Evolutionary conservation across 805 yeast species (phyloP), one percentile per base, ranked within the genome.

Genomic region (Yarrowia sp.): DNA sequence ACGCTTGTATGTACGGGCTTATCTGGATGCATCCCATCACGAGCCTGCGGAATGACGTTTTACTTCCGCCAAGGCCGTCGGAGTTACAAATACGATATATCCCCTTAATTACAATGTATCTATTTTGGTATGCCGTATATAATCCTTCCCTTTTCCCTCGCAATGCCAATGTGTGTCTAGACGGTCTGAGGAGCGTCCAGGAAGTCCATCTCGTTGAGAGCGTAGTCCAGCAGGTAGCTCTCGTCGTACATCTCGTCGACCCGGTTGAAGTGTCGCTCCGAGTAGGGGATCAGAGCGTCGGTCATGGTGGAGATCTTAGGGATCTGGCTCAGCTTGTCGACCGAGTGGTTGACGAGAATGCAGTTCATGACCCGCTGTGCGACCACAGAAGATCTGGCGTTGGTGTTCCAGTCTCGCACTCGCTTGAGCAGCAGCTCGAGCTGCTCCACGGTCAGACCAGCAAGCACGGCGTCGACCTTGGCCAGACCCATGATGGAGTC

Each of bases 381-480:
- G 62, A 90, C 81, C 58, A 81, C 84, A 69, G 89, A 89, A 35
- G 90, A 85, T 69, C 84, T 84, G 60, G 89, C 87, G 72, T 90
- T 93, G 46, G 96, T 86, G 72, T 94, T 94, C 99, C 99, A 94
- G 71, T 90, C 96, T 68, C 97, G 83, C 19, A 92, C 79, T 68
- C 96, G 85, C 69, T 83, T 82, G 72, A 94, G 81, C 22, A 94
- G 72, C 12, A 77, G 70, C 41, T 80, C 67, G 22, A 92, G 73
- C 68, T 87, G 88, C 1, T 84, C 87, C 32, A 81, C 76, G 22
- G 13, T n/a, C 62, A 94, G 78, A 12, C 73, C 72, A 4, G 80
- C 76, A 41, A 94, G 81, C 10, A 86, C 81, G 14, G 77, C 71
- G 68, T 91, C 97, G 47, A 94, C 80, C 47, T 80, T 83, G 39